phyloP scores from a whole-genome alignment of 202 grass and related monocot genomes.

The Setaria italica region DNA sequence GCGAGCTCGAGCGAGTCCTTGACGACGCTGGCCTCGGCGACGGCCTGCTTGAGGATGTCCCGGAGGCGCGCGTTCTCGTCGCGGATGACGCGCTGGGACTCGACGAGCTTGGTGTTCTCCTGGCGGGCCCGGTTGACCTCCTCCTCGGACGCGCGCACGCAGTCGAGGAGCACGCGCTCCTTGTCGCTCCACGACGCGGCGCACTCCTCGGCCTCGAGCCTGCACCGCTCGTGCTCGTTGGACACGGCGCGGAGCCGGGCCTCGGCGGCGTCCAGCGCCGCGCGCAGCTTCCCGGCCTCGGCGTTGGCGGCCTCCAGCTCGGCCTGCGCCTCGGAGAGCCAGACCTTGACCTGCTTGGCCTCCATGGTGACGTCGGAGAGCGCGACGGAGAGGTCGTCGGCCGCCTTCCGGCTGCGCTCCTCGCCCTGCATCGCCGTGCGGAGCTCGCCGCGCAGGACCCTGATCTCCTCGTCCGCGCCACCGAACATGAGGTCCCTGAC shows the following conservation, averaged over 20 bases:
- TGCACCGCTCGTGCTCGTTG: constrained; percentile 54
- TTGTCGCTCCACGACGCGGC: constrained; percentile 67
- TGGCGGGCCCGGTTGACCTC: constrained; percentile 65
- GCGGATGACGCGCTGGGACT: constrained; percentile 82
- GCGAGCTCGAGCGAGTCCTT: constrained; percentile 69
- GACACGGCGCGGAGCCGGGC: constrained; percentile 28
- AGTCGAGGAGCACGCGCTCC: constrained; percentile 72
- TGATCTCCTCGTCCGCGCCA: constrained; percentile 60
- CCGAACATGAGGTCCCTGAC: constrained; percentile 57
- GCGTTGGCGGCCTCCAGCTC: constrained; percentile 61
- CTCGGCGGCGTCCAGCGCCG: constrained; percentile 42
- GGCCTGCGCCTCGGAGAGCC: constrained; percentile 61
- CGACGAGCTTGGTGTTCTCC: constrained; percentile 73
- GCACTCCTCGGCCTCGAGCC: constrained; percentile 71
- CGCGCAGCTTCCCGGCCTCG: constrained; percentile 41
- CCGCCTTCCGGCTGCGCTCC: constrained; percentile 75
- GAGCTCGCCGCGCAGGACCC: constrained; percentile 56
- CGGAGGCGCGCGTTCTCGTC: constrained; percentile 87
- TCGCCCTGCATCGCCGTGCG: constrained; percentile 61
- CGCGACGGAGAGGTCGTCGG: constrained; percentile 77
- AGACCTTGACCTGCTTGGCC: constrained; percentile 70
- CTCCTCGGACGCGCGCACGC: constrained; percentile 78
- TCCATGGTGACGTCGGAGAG: constrained; percentile 82
- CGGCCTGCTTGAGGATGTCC: constrained; percentile 90
- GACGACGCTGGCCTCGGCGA: constrained; percentile 63